These are phyloP conservation scores for Angophora floribunda DNA, from an alignment of 345 rosid species.

Conservation along the genomic window DNA sequence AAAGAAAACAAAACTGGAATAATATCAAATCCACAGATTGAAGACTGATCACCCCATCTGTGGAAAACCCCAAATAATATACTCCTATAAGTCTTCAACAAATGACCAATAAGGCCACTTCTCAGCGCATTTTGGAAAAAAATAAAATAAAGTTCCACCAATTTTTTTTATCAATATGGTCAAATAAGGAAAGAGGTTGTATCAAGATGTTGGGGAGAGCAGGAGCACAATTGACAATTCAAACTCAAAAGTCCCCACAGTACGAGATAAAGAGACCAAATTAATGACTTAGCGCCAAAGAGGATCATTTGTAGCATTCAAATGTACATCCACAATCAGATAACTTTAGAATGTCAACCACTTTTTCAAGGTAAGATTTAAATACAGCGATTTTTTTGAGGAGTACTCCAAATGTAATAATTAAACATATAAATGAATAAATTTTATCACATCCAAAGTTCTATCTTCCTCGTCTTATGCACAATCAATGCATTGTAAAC, in stretches of 20 bases:
- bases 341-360: background rate
- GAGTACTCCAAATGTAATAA: background rate
- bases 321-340: background rate
- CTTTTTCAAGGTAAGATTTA: background rate
- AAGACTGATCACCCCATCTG: background rate
- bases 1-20: background rate
- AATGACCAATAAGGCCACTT: background rate
- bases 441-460: background rate
- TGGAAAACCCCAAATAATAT: background rate
- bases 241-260: background rate
- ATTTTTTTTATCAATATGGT: background rate
- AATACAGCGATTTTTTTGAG: background rate
- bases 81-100: background rate
- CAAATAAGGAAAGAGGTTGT: background rate
- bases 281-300: background rate
- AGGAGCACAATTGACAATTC: background rate
- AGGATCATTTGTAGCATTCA: background rate
- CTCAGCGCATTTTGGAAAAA: background rate
- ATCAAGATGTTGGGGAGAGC: background rate
- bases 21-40: background rate
- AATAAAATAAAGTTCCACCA: background rate
- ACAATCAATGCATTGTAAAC: background rate
- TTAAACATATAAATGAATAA: background rate
- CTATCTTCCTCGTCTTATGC: background rate
- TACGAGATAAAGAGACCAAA: background rate